phyloP scores from a whole-genome alignment of 495 filamentous ascomycete species.

The Penicillium malachiteum region DNA sequence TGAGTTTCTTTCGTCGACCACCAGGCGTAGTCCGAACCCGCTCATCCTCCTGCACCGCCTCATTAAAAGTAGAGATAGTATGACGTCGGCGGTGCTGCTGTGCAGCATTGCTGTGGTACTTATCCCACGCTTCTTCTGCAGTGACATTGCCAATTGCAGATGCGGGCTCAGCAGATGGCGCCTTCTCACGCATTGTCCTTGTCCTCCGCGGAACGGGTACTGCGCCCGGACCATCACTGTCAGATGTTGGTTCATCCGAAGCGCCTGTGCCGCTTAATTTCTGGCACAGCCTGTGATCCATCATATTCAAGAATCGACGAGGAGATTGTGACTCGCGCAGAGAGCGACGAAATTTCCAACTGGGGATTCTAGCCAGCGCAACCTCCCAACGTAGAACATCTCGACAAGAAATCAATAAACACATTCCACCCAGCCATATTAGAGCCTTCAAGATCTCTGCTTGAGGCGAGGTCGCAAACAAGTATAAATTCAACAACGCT shows the following conservation, averaged over 20 bases:
- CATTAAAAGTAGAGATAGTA: constrained; percentile 48
- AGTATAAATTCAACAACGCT: constrained; percentile 76
- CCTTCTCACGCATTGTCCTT: constrained; percentile 26
- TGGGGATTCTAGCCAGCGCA: constrained; percentile 80
- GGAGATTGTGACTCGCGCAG: constrained; percentile 44
- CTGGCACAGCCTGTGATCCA: constrained; percentile 50
- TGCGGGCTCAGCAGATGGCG: constrained; percentile 15
- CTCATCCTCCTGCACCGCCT: constrained; percentile 31
- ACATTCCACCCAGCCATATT: constrained; percentile 84
- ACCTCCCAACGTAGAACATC: constrained; percentile 85
- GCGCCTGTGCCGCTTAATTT: constrained; percentile 37
- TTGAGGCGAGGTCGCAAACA: constrained; percentile 80
- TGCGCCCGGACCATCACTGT: constrained; percentile 43
- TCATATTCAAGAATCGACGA: constrained; percentile 49
- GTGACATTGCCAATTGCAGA: constrained; percentile 24
- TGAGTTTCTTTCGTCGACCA: constrained; percentile 65
- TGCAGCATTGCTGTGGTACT: constrained; percentile 4
- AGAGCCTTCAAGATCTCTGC: constrained; percentile 76
- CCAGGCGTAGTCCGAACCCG: constrained; percentile 56
- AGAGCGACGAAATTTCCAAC: constrained; percentile 77
- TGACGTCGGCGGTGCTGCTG: constrained; percentile 52
- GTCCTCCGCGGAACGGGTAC: constrained; percentile 28
- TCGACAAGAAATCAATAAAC: constrained; percentile 68
- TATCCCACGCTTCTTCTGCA: constrained; percentile 26
- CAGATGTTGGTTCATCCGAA: constrained; percentile 35